Evolutionary conservation across 2,329 filamentous ascomycete genomes (phyloP).

Genomic region (Cryoendolithus antarcticus): DNA sequence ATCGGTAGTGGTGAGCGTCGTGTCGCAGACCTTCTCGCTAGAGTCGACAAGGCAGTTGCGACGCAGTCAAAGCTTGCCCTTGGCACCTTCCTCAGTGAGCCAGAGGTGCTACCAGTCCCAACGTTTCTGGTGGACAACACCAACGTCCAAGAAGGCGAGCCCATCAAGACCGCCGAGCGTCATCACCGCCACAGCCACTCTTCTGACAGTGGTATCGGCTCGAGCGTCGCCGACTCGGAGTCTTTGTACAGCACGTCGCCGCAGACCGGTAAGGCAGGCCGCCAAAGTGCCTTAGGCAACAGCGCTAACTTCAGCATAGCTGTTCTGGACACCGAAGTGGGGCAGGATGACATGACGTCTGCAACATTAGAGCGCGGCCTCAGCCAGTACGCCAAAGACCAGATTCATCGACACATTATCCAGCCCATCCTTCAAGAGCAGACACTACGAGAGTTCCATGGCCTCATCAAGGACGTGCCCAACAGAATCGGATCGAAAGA

Average conservation of each 20-base stretch:
- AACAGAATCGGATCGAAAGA: constrained; percentile 70
- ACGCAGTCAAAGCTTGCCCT: constrained; percentile 23
- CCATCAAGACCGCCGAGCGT: constrained; percentile 26
- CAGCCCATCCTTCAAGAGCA: constrained; percentile 63
- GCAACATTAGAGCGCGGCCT: constrained; percentile 40
- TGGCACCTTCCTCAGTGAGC: constrained; percentile 33
- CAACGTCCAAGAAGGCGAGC: constrained; percentile 11
- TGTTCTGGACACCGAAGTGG: neutral
- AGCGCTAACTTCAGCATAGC: neutral
- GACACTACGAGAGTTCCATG: constrained; percentile 65
- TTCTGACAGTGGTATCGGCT: constrained; percentile 80
- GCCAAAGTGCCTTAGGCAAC: neutral
- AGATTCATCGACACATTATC: constrained; percentile 70
- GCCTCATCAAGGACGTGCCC: constrained; percentile 66
- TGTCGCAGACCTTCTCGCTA: constrained; percentile 30
- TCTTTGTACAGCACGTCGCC: neutral
- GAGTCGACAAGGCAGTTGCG: constrained; percentile 32
- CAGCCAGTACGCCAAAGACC: constrained; percentile 56
- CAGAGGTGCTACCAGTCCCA: constrained; percentile 37
- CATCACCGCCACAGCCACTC: constrained; percentile 58
- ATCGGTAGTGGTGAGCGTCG: constrained; percentile 33
- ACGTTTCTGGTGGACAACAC: constrained; percentile 29
- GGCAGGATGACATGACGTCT: constrained; percentile 29
- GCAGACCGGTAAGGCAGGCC: constrained; percentile 3
- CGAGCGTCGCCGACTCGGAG: constrained; percentile 47